Evolutionary conservation across 768 basidiomycete species (phyloP), one percentile per base, ranked within the genome.

Genomic region (Chiua virens): DNA sequence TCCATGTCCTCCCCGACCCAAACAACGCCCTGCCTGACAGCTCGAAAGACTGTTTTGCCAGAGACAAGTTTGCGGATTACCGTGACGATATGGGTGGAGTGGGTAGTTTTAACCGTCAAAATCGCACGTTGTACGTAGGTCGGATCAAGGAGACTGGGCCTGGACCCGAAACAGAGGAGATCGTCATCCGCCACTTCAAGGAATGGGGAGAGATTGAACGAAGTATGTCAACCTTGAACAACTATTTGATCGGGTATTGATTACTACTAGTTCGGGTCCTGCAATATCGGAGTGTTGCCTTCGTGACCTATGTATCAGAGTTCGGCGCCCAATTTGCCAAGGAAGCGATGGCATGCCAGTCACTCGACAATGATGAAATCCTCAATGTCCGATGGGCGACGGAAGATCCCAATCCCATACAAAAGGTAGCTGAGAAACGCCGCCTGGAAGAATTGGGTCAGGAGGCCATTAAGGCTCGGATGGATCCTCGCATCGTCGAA

Each of bases 31-130:
- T 96, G 11, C 91, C 95, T 1, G 96, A 98, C 71, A 86, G 85
- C 39, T 92, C 94, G 8, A 91, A 96, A 67, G 97, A 99, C 69
- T 96, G 93, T 66, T 99, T 99, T 66, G 93, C 92, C 1, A 78
- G 97, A 41, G 94, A 97, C 75, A 98, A 98, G 73, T 97, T 98
- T 69, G 75, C 94, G 0, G 94, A 97, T 70, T 99, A 99, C 71
- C 77, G 96, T 53, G 97, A 99, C 67, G 97, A 99, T 67, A 98
- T 99, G 97, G 97, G 97, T 60, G 97, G 97, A 72, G 96, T 98
- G 27, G 97, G 97, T 13, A 93, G 90, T 53, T 98, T 98, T 73
- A 89, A 88, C 61, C 74, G 95, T 35, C 88, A 92, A 69, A 99
- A 99, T 68, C 75, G 96, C 52, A 98, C 97, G 35, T 67, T 99